phyloP scores from a whole-genome alignment of 352 stramenopile species.

The Phytopythium ostracodes region DNA sequence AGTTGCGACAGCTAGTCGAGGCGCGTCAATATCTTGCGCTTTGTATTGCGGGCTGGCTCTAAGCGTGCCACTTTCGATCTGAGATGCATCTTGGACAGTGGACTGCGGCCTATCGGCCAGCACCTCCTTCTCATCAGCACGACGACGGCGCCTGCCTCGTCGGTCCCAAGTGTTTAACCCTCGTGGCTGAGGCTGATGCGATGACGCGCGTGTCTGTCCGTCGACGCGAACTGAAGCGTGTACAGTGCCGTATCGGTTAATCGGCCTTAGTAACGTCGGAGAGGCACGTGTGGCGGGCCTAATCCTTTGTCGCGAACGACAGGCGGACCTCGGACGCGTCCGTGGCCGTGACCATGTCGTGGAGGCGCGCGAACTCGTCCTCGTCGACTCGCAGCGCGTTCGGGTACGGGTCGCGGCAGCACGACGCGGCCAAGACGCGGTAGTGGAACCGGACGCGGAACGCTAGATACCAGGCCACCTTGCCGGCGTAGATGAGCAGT shows the following conservation, averaged over 20 bases:
- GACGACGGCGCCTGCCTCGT: neutral
- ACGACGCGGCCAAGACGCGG: slow-evolving; percentile 24
- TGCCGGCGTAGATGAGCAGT: slow-evolving; percentile 27
- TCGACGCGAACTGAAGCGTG: neutral
- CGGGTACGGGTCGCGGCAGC: slow-evolving; percentile 27
- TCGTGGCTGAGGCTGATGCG: no score
- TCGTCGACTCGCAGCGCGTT: slow-evolving; percentile 21
- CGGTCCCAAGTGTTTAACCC: neutral
- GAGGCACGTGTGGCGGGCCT: neutral
- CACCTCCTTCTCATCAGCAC: neutral
- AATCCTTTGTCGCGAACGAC: neutral
- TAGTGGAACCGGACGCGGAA: slow-evolving; percentile 29
- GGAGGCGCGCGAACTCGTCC: slow-evolving; percentile 18
- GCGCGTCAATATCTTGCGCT: neutral
- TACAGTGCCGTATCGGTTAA: no score
- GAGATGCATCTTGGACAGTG: neutral
- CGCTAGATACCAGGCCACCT: slow-evolving; percentile 38
- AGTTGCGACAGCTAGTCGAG: neutral
- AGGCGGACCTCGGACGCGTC: neutral
- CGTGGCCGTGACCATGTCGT: slow-evolving; percentile 9
- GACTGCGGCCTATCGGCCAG: neutral
- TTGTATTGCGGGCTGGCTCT: neutral
- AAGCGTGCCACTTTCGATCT: neutral
- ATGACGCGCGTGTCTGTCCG: neutral
- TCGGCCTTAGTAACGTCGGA: no score